These are phyloP conservation scores for Rhamnella rubrinervis DNA, from an alignment of 331 rosid species.

Conservation along the genomic window DNA sequence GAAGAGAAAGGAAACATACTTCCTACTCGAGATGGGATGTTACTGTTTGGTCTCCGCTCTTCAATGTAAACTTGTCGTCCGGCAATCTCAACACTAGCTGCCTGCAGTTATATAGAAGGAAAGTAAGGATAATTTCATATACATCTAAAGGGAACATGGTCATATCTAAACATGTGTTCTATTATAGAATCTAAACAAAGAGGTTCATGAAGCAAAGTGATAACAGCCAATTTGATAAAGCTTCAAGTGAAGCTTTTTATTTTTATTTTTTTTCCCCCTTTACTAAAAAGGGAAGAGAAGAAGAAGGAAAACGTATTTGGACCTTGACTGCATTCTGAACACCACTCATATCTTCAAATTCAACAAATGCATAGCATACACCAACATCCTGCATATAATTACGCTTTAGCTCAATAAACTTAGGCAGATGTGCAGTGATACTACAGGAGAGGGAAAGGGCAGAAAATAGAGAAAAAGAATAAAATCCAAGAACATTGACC, in stretches of 20 bases:
- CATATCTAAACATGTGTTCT: neutral
- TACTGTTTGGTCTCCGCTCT: conserved; percentile 94
- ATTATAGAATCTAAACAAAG: neutral
- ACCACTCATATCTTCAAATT: conserved; percentile 81
- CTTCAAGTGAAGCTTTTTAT: neutral
- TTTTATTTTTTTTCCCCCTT: too few relatives aligned
- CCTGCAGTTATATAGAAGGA: conserved; percentile 44
- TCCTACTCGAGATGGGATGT: conserved; percentile 78
- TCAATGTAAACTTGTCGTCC: conserved; percentile 91
- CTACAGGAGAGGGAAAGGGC: neutral
- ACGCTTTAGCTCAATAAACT: conserved; percentile 25
- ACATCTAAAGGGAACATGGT: neutral
- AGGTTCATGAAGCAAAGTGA: neutral
- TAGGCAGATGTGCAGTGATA: conserved; percentile 9
- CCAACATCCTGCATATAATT: conserved; percentile 80
- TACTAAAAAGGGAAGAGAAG: neutral
- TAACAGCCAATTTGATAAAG: neutral
- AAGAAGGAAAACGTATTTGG: conserved; percentile 3
- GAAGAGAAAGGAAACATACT: conserved; percentile 41
- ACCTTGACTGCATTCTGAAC: conserved; percentile 95
- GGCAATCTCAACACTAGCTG: conserved; percentile 66
- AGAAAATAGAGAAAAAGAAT: neutral
- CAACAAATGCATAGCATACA: conserved; percentile 95
- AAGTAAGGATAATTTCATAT: neutral
- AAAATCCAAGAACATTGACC: conserved; percentile 43